These are phyloP conservation scores for Saccharomycopsis schoenii DNA, from an alignment of 805 yeast genomes.

Conservation along the genomic window DNA sequence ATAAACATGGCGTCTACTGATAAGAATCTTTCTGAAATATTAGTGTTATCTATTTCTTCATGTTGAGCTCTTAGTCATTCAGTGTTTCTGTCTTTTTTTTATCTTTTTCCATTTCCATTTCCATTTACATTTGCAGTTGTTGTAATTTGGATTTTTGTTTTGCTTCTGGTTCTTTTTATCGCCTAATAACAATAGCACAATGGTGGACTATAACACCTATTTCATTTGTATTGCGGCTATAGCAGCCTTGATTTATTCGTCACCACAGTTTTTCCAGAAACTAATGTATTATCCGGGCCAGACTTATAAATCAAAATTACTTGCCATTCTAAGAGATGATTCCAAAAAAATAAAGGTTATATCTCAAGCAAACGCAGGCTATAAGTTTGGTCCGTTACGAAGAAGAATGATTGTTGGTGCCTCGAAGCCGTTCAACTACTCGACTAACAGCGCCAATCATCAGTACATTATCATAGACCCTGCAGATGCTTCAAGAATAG, in stretches of 20 bases:
- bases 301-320: not conserved
- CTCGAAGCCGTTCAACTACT: conserved; percentile 6
- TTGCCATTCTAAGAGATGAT: not conserved
- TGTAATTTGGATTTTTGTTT: too few species aligned
- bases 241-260: not conserved
- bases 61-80: too few species aligned
- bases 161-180: not conserved
- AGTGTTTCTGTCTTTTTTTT: too few species aligned
- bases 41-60: too few species aligned
- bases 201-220: not conserved
- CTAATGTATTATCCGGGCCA: not conserved
- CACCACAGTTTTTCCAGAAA: not conserved
- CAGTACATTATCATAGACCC: not conserved
- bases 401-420: conserved; percentile 7
- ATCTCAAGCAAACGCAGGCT: conserved; percentile 1
- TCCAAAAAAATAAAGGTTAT: not conserved
- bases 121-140: too few species aligned
- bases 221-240: not conserved
- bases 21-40: not conserved
- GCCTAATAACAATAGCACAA: not conserved
- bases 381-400: conserved; percentile 10
- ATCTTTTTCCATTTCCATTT: not conserved
- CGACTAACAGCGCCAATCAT: conserved; percentile 1
- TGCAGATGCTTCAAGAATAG: not conserved
- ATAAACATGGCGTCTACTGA: not conserved